A percentile compares a stretch with the other conserved stretches of the same genome.
These are phyloP conservation scores for Aspergillus brasiliensis DNA, from an alignment of 2,329 filamentous ascomycete species.

Conservation along the genomic window DNA sequence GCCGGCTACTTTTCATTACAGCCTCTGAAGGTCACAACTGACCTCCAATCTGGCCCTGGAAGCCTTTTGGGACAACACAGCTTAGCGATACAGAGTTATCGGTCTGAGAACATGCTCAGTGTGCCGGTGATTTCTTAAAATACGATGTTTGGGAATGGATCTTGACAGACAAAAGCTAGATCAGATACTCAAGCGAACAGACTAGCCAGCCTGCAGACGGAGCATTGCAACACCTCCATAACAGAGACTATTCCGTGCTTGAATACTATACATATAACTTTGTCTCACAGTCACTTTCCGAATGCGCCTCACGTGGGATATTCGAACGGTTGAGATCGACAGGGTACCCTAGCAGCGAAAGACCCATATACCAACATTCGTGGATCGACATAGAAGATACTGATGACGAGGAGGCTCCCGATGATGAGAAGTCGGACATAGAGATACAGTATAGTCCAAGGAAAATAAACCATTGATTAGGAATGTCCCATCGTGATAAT, in stretches of 20 bases:
- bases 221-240: background rate
- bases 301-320: constrained; percentile 23
- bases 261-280: background rate
- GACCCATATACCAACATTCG: constrained; percentile 21
- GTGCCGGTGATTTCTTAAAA: constrained; percentile 22
- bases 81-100: constrained; percentile 21
- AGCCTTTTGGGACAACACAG: constrained; percentile 22
- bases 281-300: constrained; percentile 9
- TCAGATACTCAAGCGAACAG: background rate
- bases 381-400: constrained; percentile 23
- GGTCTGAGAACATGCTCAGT: constrained; percentile 23
- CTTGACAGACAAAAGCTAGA: constrained; percentile 9
- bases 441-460: background rate
- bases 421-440: background rate
- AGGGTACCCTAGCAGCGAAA: constrained; percentile 22
- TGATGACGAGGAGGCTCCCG: constrained; percentile 16
- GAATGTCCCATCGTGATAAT: too few relatives aligned
- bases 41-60: constrained; percentile 23
- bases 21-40: constrained; percentile 15
- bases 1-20: constrained; percentile 24
- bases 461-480: too few relatives aligned
- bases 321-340: constrained; percentile 25
- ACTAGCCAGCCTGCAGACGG: background rate
- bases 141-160: constrained; percentile 26
- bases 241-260: background rate